Base-by-base conservation (phyloP, 441 rosid species). In the Euphorbia schlechtendalii region DNA sequence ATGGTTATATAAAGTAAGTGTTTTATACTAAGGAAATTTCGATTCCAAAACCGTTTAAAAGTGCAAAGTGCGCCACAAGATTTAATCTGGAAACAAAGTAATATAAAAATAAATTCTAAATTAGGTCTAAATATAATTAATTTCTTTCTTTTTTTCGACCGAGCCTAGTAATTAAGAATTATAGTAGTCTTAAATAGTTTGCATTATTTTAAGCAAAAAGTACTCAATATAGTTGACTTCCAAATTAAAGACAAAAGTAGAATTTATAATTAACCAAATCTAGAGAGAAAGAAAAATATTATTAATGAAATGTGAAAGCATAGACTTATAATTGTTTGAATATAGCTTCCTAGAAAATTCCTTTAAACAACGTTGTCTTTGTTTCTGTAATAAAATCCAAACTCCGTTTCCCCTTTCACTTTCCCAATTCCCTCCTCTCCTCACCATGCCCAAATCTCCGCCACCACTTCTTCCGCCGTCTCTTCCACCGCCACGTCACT, bases 381-480 rank as follows among this genome's bases (percentile, higher is more conserved):
- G 13, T 40, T 56, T 18, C 8, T 20, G 2, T 21, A 51, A 18
- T 51, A 18, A 72, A 38, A 45, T 40, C 11, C 15, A 52, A 40
- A 64, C 17, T 63, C 54, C 25, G 2, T 59, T 59, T 56, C 17
- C 34, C 17, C 20, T 17, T 57, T 15, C 3, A 3, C 9, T 54
- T 59, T 15, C 15, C 43, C 12, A 24, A 2, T 11, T 28, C 65
- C 51, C 54, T 15, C 24, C 27, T 59, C n/a, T 25, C 40, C 14
- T 9, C 9, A 48, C 52, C 46, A 81, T 81, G 82, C 41, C 67
- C 58, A 65, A 40, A 28, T 11, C 20, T 12, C 0, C 51, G 6
- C 53, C 55, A 5, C 66, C 70, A 34, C 41, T 13, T 24, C 28
- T 43, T 6, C 71, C 59, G 10, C 65, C 61, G 20, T 45, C n/a